Evolutionary conservation across 2,329 filamentous ascomycete genomes (phyloP).

Genomic region (Ophiostoma quercus): DNA sequence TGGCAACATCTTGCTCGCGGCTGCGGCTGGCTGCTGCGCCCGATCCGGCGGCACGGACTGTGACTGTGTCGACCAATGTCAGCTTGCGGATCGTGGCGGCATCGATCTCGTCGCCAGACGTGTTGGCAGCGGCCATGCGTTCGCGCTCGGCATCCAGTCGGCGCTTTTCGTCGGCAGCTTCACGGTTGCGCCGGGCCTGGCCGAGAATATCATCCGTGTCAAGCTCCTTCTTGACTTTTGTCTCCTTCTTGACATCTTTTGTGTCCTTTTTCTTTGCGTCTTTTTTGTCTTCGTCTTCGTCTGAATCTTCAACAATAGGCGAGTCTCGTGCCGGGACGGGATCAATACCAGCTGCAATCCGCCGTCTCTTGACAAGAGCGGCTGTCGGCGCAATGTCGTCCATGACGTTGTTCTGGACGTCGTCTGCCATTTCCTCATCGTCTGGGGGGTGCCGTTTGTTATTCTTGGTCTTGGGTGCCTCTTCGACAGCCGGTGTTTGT

Average conservation of each 20-base stretch:
- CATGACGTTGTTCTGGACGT: slow-evolving; percentile 42
- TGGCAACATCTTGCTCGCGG: slow-evolving; percentile 49
- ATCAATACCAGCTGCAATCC: slow-evolving; percentile 55
- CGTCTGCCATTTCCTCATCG: slow-evolving; percentile 35
- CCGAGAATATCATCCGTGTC: slow-evolving; percentile 63
- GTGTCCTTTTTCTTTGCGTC: slow-evolving; percentile 27
- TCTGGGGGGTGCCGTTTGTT: slow-evolving; percentile 16
- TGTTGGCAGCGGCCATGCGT: slow-evolving; percentile 42
- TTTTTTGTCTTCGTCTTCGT: slow-evolving; percentile 25
- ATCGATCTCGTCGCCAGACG: slow-evolving; percentile 59
- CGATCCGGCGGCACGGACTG: slow-evolving; percentile 46
- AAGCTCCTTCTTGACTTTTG: slow-evolving; percentile 40
- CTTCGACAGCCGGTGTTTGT: slow-evolving; percentile 7
- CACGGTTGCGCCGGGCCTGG: slow-evolving; percentile 54
- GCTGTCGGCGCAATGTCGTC: slow-evolving; percentile 71
- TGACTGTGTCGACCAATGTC: slow-evolving; percentile 71
- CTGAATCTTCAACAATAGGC: slow-evolving; percentile 27
- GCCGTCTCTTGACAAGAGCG: slow-evolving; percentile 71
- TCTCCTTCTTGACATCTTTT: slow-evolving; percentile 29
- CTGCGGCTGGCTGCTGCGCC: slow-evolving; percentile 26
- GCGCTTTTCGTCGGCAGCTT: slow-evolving; percentile 60
- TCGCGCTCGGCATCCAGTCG: slow-evolving; percentile 48
- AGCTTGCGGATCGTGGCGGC: slow-evolving; percentile 67
- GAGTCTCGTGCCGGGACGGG: slow-evolving; percentile 33
- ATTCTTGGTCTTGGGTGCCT: slow-evolving; percentile 26